Base-by-base conservation (phyloP, 257 asterid genomes). In the Verbena officinalis region DNA sequence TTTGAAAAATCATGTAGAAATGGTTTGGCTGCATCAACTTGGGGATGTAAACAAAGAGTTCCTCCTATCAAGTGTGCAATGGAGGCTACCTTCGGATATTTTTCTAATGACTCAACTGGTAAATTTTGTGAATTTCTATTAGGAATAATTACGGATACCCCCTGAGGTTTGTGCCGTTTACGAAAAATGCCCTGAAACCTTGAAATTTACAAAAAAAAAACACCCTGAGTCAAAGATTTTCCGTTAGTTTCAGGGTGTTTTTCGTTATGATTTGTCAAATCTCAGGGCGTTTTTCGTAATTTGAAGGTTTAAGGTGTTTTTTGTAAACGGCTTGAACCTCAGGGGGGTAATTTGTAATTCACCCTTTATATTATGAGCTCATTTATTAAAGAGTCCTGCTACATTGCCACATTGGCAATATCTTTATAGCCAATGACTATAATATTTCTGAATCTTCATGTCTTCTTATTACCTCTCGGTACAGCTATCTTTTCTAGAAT, bases 401-500 rank as follows among this genome's bases (percentile, higher is more conserved):
- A 20, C 49, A 59, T 20, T 51, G 31, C 39, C 17, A 53, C 55
- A 64, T 62, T 51, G 15, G 31, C 40, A 38, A 33, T 52, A 7
- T 40, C 43, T 55, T 19, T 39, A 11, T 24, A 20, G 13, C 16
- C 36, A n/a, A 34, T 54, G 38, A 44, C 7, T 50, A 44, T n/a
- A 15, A 9, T 19, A 27, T 31, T 20, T 63, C 68, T 75, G 54
- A 76, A 68, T 17, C 40, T 7, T 10, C 54, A 8, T 40, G 14
- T 39, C 49, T 39, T 46, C 15, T 56, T 30, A 9, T n/a, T 49
- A 59, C 60, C 34, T 54, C 73, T 40, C 60, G 68, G 33, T 43
- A 5, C 87, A 84, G 99, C 77, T 62, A 65, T 83, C 60, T 93
- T 90, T 78, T 97, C 99, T 16, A 80, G 96, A 77, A 93, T 93